Base-by-base conservation (phyloP, 495 filamentous ascomycete species). In the Hypoxylon subgilvum region DNA sequence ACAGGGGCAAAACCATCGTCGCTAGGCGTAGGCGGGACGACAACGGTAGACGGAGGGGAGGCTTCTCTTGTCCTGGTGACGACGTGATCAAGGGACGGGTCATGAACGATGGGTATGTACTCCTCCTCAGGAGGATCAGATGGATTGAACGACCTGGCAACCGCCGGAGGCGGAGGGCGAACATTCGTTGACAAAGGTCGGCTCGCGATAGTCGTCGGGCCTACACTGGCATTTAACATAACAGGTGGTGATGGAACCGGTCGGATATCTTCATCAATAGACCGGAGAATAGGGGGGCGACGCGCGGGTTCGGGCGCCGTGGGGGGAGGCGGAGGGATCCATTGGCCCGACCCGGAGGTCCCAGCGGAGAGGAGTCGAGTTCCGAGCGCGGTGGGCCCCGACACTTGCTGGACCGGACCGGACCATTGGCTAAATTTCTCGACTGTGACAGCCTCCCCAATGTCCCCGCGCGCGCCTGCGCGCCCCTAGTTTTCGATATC, bases 401-500 rank as follows among this genome's bases (percentile, higher is more conserved):
- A 63, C 21, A 60, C 57, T 28, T 67, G 67, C 36, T 57, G 56
- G 23, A 51, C 44, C 17, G 52, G 35, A 22, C 36, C 52, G 9
- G 52, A 52, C 6, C 38, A 14, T 4, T 27, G 10, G 7, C 27
- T 10, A 30, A 23, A 16, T 13, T 52, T 63, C 41, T 57, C 42
- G 12, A 23, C 14, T 19, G 8, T 25, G 28, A 18, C 28, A 13
- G 51, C 55, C 16, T 17, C 53, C 28, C 46, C 35, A n/a, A 41
- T 54, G 12, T 48, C 19, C 55, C 64, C 67, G 44, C 65, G 57
- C 28, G 71, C 66, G 69, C 75, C 75, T 69, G 70, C 74, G 74
- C 68, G 60, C 67, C 76, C 76, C 67, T 78, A 78, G 43, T 68
- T 66, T 36, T 78, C 74, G 21, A 74, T 59, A 47, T 77, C 73